These are phyloP conservation scores for Pulchroboletus neoregius DNA, from an alignment of 1,284 basidiomycete species.

Conservation along the genomic window DNA sequence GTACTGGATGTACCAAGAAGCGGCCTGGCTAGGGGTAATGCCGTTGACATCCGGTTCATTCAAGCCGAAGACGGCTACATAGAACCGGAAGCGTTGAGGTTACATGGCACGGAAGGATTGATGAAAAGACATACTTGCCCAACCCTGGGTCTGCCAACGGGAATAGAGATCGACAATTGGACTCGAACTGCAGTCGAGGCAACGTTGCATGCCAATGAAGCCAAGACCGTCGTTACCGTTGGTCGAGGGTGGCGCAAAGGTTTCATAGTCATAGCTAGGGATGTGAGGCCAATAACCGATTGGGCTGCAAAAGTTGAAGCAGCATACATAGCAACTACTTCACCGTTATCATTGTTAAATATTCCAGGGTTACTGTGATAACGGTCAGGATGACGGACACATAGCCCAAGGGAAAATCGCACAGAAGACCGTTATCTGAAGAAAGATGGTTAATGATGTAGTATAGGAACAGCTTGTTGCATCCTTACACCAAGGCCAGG, in stretches of 20 bases:
- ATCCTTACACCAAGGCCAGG: slow-evolving; percentile 26
- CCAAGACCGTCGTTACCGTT: slow-evolving; percentile 33
- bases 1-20: slow-evolving; percentile 36
- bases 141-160: slow-evolving; percentile 32
- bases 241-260: slow-evolving; percentile 32
- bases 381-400: not conserved
- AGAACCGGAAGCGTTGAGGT: not conserved
- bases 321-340: slow-evolving; percentile 35
- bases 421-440: slow-evolving; percentile 23
- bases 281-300: not conserved
- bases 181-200: slow-evolving; percentile 36
- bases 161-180: slow-evolving; percentile 32
- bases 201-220: slow-evolving; percentile 42
- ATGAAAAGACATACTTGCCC: slow-evolving; percentile 27
- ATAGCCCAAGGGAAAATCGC: not conserved
- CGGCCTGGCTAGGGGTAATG: slow-evolving; percentile 30
- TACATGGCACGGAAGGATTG: not conserved
- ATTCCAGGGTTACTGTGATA: slow-evolving; percentile 29
- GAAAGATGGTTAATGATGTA: no score
- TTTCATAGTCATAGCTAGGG: slow-evolving; percentile 38
- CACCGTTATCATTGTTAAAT: slow-evolving; percentile 27
- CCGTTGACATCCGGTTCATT: slow-evolving; percentile 36
- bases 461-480: no score
- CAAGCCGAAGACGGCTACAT: slow-evolving; percentile 35
- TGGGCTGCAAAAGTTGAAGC: not conserved